A percentile compares a stretch with the other conserved stretches of the same genome.
These are phyloP conservation scores for Phyllosticta paracitricarpa DNA, from an alignment of 2,329 filamentous ascomycete genomes.

Conservation along the genomic window DNA sequence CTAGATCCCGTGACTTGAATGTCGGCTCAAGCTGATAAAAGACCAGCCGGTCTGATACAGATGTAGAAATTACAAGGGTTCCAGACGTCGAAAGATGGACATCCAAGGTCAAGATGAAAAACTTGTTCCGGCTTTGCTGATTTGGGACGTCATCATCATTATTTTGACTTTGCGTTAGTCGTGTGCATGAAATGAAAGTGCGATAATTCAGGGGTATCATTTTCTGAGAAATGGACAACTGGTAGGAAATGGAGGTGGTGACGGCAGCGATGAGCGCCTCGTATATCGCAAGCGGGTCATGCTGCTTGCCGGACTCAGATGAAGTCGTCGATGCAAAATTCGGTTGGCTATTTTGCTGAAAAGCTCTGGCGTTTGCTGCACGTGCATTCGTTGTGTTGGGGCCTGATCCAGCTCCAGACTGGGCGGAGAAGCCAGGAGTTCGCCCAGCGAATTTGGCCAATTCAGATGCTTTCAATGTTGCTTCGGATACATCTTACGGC, in stretches of 20 bases:
- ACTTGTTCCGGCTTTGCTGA: neutral
- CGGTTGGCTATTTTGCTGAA: constrained; percentile 15
- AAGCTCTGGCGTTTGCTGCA: constrained; percentile 14
- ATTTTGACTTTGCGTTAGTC: constrained; percentile 10
- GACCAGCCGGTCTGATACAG: neutral
- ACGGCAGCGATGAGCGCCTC: constrained; percentile 29
- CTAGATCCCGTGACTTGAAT: neutral
- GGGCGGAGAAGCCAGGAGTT: constrained; percentile 15
- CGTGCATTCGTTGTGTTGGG: neutral
- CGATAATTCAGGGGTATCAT: constrained; percentile 27
- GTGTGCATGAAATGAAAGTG: constrained; percentile 23
- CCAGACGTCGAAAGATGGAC: constrained; percentile 11
- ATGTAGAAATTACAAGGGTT: constrained; percentile 11
- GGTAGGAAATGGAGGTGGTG: constrained; percentile 25
- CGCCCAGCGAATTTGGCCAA: constrained; percentile 22
- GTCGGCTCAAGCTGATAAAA: constrained; percentile 6
- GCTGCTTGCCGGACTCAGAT: constrained; percentile 16
- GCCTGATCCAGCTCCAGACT: constrained; percentile 12
- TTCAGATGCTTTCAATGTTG: constrained; percentile 24
- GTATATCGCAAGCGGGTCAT: constrained; percentile 26
- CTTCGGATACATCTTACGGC: constrained; percentile 18
- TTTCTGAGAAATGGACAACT: constrained; percentile 22
- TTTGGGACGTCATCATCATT: constrained; percentile 1
- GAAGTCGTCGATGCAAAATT: neutral
- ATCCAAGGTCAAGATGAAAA: constrained; percentile 5